Evolutionary conservation across 2,329 filamentous ascomycete species (phyloP).

Genomic region (Alternaria sp.): DNA sequence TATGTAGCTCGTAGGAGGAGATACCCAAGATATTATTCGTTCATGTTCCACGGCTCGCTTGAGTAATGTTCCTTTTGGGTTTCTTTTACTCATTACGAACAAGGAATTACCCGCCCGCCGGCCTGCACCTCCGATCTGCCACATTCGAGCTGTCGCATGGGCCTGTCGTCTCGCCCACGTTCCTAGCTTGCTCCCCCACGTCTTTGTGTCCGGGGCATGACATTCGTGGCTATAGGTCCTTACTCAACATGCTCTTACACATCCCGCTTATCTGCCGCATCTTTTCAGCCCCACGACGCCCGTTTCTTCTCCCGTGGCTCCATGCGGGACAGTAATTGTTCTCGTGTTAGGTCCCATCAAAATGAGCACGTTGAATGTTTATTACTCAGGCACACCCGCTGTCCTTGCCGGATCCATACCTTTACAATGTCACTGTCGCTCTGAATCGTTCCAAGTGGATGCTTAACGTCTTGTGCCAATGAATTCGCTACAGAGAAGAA

Average conservation of each 20-base stretch:
- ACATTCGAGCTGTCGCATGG: conserved; percentile 19
- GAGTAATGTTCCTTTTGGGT: conserved; percentile 21
- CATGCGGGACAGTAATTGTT: conserved; percentile 24
- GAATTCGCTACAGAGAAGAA: conserved; percentile 28
- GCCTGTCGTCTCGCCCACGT: conserved; percentile 27
- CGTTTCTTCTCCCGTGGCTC: conserved; percentile 27
- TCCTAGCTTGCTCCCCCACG: conserved; percentile 15
- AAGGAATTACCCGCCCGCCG: conserved; percentile 17
- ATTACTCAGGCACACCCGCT: conserved; percentile 25
- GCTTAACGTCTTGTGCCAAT: conserved; percentile 31
- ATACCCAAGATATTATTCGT: conserved; percentile 44
- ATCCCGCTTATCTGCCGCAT: conserved; percentile 32
- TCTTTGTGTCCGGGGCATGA: conserved; percentile 13
- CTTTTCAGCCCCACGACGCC: conserved; percentile 40
- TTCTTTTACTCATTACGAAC: conserved; percentile 26
- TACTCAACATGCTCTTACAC: conserved; percentile 17
- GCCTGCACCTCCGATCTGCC: conserved; percentile 5
- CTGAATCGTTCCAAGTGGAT: conserved; percentile 12
- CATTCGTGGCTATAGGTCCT: conserved; percentile 21
- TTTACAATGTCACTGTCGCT: conserved; percentile 21
- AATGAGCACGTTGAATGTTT: conserved; percentile 12
- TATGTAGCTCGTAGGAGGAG: conserved; percentile 42
- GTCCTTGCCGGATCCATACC: conserved; percentile 21
- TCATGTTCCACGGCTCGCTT: conserved; percentile 11
- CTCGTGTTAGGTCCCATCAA: conserved; percentile 15